Conservation (phyloP, 441 rosid species). For the Lepidium campestre region DNA sequence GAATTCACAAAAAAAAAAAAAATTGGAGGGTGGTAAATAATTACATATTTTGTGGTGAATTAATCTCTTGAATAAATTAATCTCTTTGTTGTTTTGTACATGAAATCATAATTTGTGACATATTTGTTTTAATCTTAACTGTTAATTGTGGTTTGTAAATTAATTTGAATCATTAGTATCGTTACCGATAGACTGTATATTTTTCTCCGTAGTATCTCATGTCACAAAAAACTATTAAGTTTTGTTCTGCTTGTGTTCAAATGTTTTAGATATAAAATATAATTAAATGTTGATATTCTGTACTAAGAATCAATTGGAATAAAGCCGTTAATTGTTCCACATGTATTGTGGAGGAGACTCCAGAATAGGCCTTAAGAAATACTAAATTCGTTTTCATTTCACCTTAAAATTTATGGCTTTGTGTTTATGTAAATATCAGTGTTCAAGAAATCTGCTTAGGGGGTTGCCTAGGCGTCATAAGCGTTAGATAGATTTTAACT, state of each 20-base stretch:
- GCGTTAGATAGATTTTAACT: too few relatives aligned
- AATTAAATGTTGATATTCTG: neutral
- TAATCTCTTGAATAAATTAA: neutral
- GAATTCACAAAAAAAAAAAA: neutral
- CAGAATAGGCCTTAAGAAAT: too few relatives aligned
- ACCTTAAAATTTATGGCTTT: neutral
- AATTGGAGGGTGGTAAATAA: conserved; percentile 2
- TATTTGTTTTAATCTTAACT: neutral
- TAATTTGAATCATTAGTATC: neutral
- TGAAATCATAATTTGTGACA: neutral
- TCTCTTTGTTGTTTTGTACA: neutral
- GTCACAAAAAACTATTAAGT: too few relatives aligned
- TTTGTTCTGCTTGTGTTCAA: too few relatives aligned
- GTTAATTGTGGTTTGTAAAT: neutral
- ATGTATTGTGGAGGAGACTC: neutral
- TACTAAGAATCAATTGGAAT: conserved; percentile 12
- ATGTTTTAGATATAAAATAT: neutral
- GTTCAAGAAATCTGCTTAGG: too few relatives aligned
- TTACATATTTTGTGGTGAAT: neutral
- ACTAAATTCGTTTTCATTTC: neutral
- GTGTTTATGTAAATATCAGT: too few relatives aligned
- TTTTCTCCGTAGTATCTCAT: too few relatives aligned
- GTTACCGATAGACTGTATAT: neutral
- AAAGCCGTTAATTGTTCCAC: neutral
- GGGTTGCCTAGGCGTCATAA: too few relatives aligned